Conservation (phyloP, 2,329 filamentous ascomycete species). For the Colletotrichum graminicola region DNA sequence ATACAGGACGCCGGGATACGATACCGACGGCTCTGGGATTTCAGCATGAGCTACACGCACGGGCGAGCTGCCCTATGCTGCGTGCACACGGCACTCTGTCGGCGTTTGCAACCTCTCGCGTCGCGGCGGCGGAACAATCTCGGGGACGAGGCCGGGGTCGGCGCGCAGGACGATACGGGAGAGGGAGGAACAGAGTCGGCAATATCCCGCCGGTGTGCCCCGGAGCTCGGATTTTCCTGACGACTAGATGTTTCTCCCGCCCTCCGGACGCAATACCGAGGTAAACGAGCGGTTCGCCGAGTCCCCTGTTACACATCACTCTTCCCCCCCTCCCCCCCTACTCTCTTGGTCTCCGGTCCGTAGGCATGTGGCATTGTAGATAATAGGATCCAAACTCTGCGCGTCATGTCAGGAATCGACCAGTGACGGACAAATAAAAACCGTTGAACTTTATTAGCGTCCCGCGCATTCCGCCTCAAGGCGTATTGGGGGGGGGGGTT, state of each 20-base stretch:
- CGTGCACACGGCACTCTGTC: not conserved
- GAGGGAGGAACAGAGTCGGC: not conserved
- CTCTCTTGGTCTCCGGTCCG: too few species aligned
- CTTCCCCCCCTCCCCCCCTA: not conserved
- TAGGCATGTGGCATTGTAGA: too few species aligned
- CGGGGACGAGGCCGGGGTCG: not conserved
- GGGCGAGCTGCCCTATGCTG: too few species aligned
- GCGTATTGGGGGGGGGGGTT: too few species aligned
- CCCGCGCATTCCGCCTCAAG: too few species aligned
- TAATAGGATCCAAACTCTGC: too few species aligned
- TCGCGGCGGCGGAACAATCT: not conserved
- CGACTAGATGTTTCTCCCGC: too few species aligned
- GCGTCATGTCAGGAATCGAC: too few species aligned
- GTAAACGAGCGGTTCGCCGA: not conserved
- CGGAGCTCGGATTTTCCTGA: not conserved
- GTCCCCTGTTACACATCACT: not conserved
- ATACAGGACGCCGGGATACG: not conserved
- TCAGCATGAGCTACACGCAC: not conserved
- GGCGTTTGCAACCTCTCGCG: not conserved
- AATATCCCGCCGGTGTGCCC: not conserved
- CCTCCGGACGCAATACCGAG: not conserved
- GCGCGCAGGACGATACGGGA: not conserved
- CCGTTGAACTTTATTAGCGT: too few species aligned
- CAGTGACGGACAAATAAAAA: too few species aligned
- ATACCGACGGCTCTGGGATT: not conserved